phyloP scores from a whole-genome alignment of 176 grass and related monocot genomes.

The Eleusine coracana region DNA sequence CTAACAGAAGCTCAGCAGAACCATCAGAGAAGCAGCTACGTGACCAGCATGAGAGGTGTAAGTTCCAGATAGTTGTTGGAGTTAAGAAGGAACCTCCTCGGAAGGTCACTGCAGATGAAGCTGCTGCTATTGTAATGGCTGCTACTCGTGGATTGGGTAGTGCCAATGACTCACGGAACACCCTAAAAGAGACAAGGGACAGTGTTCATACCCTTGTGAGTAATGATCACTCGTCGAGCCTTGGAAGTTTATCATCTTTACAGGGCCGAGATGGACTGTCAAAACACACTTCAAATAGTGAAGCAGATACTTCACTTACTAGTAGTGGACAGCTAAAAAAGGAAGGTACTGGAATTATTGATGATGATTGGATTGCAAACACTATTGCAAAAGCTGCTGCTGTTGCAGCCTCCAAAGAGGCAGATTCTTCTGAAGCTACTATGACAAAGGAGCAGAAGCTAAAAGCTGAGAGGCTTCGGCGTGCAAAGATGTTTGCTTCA shows the following conservation, averaged over 20 bases:
- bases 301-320: slow-evolving; percentile 47
- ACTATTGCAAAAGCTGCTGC: slow-evolving; percentile 92
- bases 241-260: slow-evolving; percentile 47
- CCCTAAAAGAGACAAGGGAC: slow-evolving; percentile 14
- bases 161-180: slow-evolving; percentile 44
- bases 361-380: slow-evolving; percentile 93
- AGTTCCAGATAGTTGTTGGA: slow-evolving; percentile 62
- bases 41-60: slow-evolving; percentile 51
- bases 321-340: slow-evolving; percentile 43
- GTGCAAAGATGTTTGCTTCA: slow-evolving; percentile 87
- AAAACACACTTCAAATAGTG: slow-evolving; percentile 52
- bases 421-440: slow-evolving; percentile 76
- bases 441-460: slow-evolving; percentile 89
- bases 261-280: slow-evolving; percentile 32
- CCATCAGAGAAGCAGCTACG: slow-evolving; percentile 49
- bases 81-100: slow-evolving; percentile 54
- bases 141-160: slow-evolving; percentile 75
- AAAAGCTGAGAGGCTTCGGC: slow-evolving; percentile 90
- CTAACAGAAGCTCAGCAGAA: slow-evolving; percentile 48
- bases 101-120: slow-evolving; percentile 77
- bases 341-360: slow-evolving; percentile 49
- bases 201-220: background rate
- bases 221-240: slow-evolving; percentile 20
- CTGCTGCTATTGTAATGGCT: slow-evolving; percentile 84
- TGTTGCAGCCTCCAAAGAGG: slow-evolving; percentile 67